A percentile compares a stretch with the other conserved stretches of the same genome.
Evolutionary conservation across 331 rosid species (phyloP).

Genomic region (Malus hybrid): DNA sequence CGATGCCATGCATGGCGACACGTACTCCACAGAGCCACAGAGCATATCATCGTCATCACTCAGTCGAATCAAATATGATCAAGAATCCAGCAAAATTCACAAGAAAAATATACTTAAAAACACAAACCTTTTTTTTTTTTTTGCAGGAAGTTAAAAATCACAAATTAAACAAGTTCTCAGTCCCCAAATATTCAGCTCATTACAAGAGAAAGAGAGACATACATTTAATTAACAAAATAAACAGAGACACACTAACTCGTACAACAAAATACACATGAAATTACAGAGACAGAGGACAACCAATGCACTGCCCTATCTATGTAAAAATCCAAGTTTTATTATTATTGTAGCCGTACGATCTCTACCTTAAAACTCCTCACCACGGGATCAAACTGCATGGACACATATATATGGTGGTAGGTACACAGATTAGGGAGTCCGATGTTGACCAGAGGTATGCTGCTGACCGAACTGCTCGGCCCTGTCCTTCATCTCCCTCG

Average conservation of each 20-base stretch:
- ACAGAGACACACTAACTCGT: neutral
- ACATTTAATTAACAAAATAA: neutral
- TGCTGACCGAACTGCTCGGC: conserved; percentile 43
- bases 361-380: neutral
- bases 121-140: neutral
- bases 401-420: neutral
- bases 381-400: neutral
- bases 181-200: neutral
- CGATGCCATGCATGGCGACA: neutral
- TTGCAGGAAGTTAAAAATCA: neutral
- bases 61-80: neutral
- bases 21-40: neutral
- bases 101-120: neutral
- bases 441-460: conserved; percentile 19
- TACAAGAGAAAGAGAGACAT: neutral
- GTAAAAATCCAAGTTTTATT: neutral
- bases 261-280: neutral
- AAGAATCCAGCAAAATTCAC: neutral
- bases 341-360: neutral
- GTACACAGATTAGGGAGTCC: neutral
- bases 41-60: neutral
- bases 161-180: neutral
- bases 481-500: conserved; percentile 52
- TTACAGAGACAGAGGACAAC: conserved; percentile 1
- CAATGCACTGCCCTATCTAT: neutral